phyloP scores from a whole-genome alignment of 2,329 filamentous ascomycete species.

The Talaromyces albobiverticillius region DNA sequence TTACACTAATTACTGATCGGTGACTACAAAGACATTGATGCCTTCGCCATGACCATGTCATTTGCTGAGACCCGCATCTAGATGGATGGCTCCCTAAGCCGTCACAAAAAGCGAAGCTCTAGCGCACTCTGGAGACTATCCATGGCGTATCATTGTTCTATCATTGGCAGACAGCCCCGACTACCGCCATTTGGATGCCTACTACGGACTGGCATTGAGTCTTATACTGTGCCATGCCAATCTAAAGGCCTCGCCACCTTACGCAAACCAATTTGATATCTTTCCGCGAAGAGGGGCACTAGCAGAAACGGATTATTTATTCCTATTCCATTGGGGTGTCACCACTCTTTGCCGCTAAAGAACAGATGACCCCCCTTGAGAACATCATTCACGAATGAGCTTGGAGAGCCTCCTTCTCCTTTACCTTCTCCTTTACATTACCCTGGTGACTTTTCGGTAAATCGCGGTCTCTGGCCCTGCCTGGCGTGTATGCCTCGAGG shows the following conservation, averaged over 20 bases:
- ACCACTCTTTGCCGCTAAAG: slow-evolving; percentile 2
- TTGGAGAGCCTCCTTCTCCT: background rate
- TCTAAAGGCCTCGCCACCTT: slow-evolving; percentile 4
- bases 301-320: background rate
- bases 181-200: slow-evolving; percentile 9
- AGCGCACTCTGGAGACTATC: background rate
- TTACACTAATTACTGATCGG: slow-evolving; percentile 2
- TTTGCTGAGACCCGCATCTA: slow-evolving; percentile 7
- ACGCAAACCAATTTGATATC: slow-evolving; percentile 1
- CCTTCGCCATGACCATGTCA: slow-evolving; percentile 1
- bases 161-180: slow-evolving; percentile 14
- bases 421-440: background rate
- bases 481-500: slow-evolving; percentile 13
- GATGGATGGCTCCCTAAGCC: slow-evolving; percentile 1
- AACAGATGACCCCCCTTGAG: slow-evolving; percentile 6
- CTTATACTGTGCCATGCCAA: slow-evolving; percentile 4
- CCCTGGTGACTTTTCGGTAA: background rate
- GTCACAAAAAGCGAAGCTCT: slow-evolving; percentile 1
- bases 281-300: background rate
- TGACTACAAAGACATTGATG: background rate
- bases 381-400: slow-evolving; percentile 8
- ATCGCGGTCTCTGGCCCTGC: background rate
- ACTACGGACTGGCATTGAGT: slow-evolving; percentile 6
- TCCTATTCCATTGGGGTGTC: background rate
- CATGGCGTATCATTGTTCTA: slow-evolving; percentile 7